Evolutionary conservation across 495 filamentous ascomycete genomes (phyloP).

Genomic region (Penicillium macrosclerotiorum): DNA sequence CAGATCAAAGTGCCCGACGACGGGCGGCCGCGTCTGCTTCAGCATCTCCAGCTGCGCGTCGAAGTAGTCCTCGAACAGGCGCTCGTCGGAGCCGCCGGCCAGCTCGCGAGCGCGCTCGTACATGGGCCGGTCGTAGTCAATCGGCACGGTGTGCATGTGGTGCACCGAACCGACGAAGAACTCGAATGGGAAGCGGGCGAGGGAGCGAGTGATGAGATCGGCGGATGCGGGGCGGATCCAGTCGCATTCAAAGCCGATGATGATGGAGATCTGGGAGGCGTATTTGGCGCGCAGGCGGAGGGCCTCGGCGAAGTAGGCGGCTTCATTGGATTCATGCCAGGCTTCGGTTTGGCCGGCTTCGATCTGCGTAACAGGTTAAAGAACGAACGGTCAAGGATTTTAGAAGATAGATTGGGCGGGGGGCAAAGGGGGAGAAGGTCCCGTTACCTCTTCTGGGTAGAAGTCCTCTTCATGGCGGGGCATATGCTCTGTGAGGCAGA

Average conservation of each 20-base stretch:
- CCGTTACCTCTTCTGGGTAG: conserved; percentile 77
- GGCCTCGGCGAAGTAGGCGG: conserved; percentile 70
- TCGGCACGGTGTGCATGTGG: conserved; percentile 80
- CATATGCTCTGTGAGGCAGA: conserved; percentile 97
- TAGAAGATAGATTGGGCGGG: too few relatives aligned
- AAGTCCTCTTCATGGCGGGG: conserved; percentile 68
- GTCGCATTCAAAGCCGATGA: conserved; percentile 90
- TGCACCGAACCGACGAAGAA: conserved; percentile 91
- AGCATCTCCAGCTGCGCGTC: conserved; percentile 86
- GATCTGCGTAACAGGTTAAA: conserved; percentile 31
- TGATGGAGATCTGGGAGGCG: conserved; percentile 66
- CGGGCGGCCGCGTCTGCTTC: conserved; percentile 62
- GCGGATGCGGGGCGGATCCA: conserved; percentile 75
- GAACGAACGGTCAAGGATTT: background rate
- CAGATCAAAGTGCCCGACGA: conserved; percentile 93
- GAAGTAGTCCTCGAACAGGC: conserved; percentile 76
- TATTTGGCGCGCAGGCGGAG: conserved; percentile 68
- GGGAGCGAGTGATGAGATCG: conserved; percentile 54
- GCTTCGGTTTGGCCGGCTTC: conserved; percentile 37
- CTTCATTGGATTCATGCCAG: conserved; percentile 55
- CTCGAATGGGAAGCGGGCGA: conserved; percentile 64
- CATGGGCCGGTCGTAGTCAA: conserved; percentile 73
- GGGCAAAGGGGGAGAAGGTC: background rate
- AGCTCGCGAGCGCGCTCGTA: conserved; percentile 61
- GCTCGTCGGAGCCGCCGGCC: conserved; percentile 65